Evolutionary conservation across 2,329 filamentous ascomycete species (phyloP), one percentile per base, ranked within the genome.

Genomic region (Fusarium sp.): DNA sequence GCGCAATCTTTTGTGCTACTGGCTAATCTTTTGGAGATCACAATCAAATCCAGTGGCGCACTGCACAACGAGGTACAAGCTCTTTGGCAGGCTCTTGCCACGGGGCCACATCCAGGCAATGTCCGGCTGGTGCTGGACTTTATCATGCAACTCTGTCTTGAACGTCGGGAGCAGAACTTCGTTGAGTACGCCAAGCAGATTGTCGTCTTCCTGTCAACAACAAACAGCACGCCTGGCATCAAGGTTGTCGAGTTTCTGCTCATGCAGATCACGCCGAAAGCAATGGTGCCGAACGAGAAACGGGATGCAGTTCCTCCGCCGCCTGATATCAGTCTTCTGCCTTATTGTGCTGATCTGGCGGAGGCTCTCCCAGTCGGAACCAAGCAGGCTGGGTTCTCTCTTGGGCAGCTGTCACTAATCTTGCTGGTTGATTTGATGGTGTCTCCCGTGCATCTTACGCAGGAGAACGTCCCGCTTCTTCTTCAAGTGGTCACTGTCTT

Each of bases 181-280:
- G 95, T 99, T 59, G 94, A 98, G 73, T 97, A 97, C 77, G 95
- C 95, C 6, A 99, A 98, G 82, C 96, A 99, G 79, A 96, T 99
- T 55, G 94, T 98, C 15, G 97, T 99, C 1, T 98, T 98, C 78
- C 81, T 99, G 6, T 97, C 96, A 0, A 96, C 94, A 70, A 97
- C 87, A 1, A 86, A 84, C 68, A 88, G 84, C 88, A 76, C 92
- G 81, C 77, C 95, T 2, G 95, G 95, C 1, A 91, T 93, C 50
- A 97, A 97, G 76, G 95, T 99, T 4, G 91, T 99, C 11, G 96
- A 99, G 70, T 98, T 98, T 73, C 86, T 99, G 58, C 84, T 98
- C 30, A 87, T 97, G 81, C 94, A 98, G 71, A 94, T 99, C 67
- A 93, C 90, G 0, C 95, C 97, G 1, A 97, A 96, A 79, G 93